phyloP scores from a whole-genome alignment of 345 rosid genomes.

The Pistacia integerrima region DNA sequence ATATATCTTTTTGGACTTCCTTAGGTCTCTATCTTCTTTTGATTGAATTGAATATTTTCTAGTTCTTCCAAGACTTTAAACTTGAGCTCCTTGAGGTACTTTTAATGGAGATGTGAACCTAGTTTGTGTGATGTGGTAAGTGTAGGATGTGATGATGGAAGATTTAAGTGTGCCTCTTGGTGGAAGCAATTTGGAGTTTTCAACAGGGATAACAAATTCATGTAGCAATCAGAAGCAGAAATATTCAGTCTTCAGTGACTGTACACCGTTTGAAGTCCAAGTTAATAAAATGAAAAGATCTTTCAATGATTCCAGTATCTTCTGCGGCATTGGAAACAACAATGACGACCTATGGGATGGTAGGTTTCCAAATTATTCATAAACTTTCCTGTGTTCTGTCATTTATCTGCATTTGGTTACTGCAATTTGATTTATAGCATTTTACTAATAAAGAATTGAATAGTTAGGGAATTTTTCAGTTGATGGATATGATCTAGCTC shows the following conservation, averaged over 20 bases:
- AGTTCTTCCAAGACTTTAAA: neutral
- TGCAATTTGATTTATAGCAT: neutral
- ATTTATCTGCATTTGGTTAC: conserved; percentile 13
- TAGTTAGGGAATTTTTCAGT: conserved; percentile 9
- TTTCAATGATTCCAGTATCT: conserved; percentile 26
- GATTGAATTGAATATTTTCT: neutral
- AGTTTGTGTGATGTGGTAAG: neutral
- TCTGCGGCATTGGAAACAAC: conserved; percentile 18
- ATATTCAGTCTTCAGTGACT: conserved; percentile 28
- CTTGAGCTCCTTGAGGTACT: conserved; percentile 4
- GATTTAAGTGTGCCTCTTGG: conserved; percentile 40
- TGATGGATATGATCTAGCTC: conserved; percentile 17
- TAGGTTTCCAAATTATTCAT: conserved; percentile 17
- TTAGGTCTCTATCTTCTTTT: neutral
- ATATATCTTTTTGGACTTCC: neutral
- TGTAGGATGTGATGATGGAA: conserved; percentile 59
- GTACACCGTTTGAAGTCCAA: conserved; percentile 30
- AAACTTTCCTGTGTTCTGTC: conserved; percentile 5
- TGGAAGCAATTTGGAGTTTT: conserved; percentile 33
- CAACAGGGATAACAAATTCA: conserved; percentile 31
- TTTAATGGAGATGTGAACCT: conserved; percentile 14
- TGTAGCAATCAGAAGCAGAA: conserved; percentile 31
- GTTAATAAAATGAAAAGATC: conserved; percentile 35
- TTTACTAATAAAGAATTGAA: conserved; percentile 19
- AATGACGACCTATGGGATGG: conserved; percentile 52